Conservation (phyloP, 306 rosid genomes). For the Cucumis melo region DNA sequence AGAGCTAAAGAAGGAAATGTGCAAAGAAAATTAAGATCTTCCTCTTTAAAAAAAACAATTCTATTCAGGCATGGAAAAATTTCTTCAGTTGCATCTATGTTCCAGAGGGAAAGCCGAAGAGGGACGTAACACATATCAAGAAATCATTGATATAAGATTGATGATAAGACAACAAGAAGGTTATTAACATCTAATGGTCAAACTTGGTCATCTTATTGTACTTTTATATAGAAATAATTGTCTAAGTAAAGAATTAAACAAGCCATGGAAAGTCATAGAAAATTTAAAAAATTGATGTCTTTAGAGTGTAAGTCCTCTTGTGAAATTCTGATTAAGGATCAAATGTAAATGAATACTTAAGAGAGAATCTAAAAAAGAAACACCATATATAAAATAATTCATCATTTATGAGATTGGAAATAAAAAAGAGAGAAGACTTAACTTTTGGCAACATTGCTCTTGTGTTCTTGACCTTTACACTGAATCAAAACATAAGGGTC, state of each 20-base stretch:
- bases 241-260: background rate
- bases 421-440: too few relatives aligned
- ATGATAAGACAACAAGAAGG: background rate
- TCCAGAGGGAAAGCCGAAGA: background rate
- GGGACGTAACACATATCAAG: background rate
- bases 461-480: too few relatives aligned
- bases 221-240: background rate
- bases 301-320: too few relatives aligned
- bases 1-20: conserved; percentile 39
- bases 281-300: too few relatives aligned
- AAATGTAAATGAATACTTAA: too few relatives aligned
- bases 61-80: background rate
- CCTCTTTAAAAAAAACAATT: background rate
- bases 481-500: too few relatives aligned
- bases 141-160: background rate
- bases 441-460: too few relatives aligned
- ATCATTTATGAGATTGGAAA: too few relatives aligned
- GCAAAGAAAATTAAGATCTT: background rate
- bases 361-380: too few relatives aligned
- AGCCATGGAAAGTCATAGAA: too few relatives aligned
- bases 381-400: too few relatives aligned
- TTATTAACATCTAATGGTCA: background rate
- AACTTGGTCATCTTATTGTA: background rate
- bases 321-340: too few relatives aligned
- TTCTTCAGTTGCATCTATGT: background rate